Conservation (phyloP, 2,329 filamentous ascomycete genomes). For the Alternaria solani region DNA sequence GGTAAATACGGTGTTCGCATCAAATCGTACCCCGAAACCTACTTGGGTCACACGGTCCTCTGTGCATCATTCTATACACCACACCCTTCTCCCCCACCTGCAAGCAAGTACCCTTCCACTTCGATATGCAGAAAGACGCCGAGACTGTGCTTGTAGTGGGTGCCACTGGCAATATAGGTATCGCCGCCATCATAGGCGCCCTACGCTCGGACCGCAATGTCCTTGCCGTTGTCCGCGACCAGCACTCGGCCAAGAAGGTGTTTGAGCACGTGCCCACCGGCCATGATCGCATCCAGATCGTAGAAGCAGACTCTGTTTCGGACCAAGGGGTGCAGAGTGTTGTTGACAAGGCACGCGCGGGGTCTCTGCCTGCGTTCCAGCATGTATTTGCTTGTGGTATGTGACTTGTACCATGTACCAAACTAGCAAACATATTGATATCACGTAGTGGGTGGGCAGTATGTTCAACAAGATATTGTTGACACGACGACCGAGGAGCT, state of each 20-base stretch:
- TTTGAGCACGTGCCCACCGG: too few species aligned
- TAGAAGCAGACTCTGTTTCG: constrained; percentile 9
- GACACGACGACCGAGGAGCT: constrained; percentile 8
- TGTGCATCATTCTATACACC: too few species aligned
- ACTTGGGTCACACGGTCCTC: too few species aligned
- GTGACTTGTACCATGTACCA: too few species aligned
- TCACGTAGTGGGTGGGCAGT: constrained; percentile 13
- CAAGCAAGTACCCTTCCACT: too few species aligned
- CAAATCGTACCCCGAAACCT: too few species aligned
- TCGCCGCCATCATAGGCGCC: constrained; percentile 13
- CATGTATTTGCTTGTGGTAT: constrained; percentile 17
- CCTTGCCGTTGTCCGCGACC: constrained; percentile 19
- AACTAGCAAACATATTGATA: too few species aligned
- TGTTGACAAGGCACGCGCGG: constrained; percentile 13
- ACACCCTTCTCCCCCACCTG: too few species aligned
- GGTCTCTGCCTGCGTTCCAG: constrained; percentile 16
- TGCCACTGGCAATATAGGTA: constrained; percentile 14
- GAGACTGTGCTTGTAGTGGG: constrained; percentile 19
- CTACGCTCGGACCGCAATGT: constrained; percentile 17
- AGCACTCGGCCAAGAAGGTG: constrained; percentile 18
- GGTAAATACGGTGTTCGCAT: too few species aligned
- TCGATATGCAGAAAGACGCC: too few species aligned
- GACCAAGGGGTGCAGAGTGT: constrained; percentile 9
- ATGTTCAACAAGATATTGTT: neutral
- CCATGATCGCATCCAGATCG: too few species aligned